A percentile compares a stretch with the other conserved stretches of the same genome.
phyloP scores from a whole-genome alignment of 2,329 filamentous ascomycete genomes.

The Paramyrothecium sp. region DNA sequence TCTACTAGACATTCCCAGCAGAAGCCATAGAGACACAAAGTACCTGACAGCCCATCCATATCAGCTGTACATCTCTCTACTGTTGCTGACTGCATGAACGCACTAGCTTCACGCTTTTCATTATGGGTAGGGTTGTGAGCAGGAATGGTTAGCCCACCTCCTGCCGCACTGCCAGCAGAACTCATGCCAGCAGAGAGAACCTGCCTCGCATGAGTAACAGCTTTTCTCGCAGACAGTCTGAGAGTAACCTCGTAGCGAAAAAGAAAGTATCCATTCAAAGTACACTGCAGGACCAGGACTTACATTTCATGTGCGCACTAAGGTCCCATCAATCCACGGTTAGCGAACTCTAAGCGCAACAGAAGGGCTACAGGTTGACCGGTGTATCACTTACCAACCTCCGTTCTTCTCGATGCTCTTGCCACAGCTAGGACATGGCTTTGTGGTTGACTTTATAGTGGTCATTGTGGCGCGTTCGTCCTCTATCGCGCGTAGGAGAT shows the following conservation, averaged over 20 bases:
- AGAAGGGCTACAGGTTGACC: no score
- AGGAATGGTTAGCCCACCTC: neutral
- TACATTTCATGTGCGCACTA: conserved; percentile 2
- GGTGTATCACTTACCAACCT: conserved; percentile 1
- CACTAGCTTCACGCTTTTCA: neutral
- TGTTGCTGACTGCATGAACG: neutral
- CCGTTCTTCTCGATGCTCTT: conserved; percentile 2
- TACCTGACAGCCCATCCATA: neutral
- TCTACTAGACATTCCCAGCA: conserved; percentile 2
- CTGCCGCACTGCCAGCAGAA: neutral
- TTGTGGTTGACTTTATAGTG: neutral
- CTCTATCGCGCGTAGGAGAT: neutral
- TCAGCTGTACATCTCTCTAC: neutral
- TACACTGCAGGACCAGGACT: neutral
- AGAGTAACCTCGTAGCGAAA: neutral
- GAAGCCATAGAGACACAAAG: neutral
- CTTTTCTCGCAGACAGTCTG: neutral
- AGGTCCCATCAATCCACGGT: neutral
- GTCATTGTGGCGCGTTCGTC: neutral
- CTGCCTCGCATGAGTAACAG: neutral
- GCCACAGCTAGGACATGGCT: neutral
- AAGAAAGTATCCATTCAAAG: neutral
- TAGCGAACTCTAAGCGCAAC: neutral
- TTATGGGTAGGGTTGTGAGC: neutral
- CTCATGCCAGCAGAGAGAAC: neutral